These are phyloP conservation scores for Baorangia bicolor DNA, from an alignment of 768 basidiomycete species.

Conservation along the genomic window DNA sequence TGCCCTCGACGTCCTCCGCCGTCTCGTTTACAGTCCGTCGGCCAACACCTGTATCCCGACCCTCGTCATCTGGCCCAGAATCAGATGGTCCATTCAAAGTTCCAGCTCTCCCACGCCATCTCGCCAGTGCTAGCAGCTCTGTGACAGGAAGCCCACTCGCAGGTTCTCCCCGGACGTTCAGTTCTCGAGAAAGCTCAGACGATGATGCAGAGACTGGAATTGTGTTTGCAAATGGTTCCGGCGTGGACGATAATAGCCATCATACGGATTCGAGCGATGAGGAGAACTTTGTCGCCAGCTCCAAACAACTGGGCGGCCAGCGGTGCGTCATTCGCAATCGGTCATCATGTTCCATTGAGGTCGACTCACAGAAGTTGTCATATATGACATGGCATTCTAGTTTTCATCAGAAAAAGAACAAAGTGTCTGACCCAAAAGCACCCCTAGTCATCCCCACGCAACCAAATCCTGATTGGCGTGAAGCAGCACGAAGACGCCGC, in stretches of 20 bases:
- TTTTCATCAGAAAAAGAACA: slow-evolving; percentile 43
- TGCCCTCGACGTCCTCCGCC: slow-evolving; percentile 36
- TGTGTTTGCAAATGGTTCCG: slow-evolving; percentile 21
- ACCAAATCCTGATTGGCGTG: slow-evolving; percentile 90
- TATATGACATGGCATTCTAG: slow-evolving; percentile 29
- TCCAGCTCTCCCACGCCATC: slow-evolving; percentile 60
- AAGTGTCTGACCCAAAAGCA: slow-evolving; percentile 39
- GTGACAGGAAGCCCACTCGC: slow-evolving; percentile 57
- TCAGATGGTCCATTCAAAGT: slow-evolving; percentile 59
- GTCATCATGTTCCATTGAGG: slow-evolving; percentile 36
- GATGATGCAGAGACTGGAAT: slow-evolving; percentile 27
- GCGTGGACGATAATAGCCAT: slow-evolving; percentile 28
- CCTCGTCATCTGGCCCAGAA: slow-evolving; percentile 61
- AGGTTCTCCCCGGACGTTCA: slow-evolving; percentile 43
- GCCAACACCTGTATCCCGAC: slow-evolving; percentile 68
- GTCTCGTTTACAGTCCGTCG: slow-evolving; percentile 86
- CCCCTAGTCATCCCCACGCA: slow-evolving; percentile 86
- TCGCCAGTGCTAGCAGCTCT: slow-evolving; percentile 40
- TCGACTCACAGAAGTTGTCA: slow-evolving; percentile 71
- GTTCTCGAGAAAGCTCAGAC: slow-evolving; percentile 29
- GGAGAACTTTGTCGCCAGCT: slow-evolving; percentile 71
- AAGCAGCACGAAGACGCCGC: slow-evolving; percentile 62
- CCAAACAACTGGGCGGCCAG: slow-evolving; percentile 73
- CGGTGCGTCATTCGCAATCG: slow-evolving; percentile 64
- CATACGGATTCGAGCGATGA: slow-evolving; percentile 51